Base-by-base conservation (phyloP, 768 basidiomycete genomes). In the Cystobasidiopsis lactophilus region DNA sequence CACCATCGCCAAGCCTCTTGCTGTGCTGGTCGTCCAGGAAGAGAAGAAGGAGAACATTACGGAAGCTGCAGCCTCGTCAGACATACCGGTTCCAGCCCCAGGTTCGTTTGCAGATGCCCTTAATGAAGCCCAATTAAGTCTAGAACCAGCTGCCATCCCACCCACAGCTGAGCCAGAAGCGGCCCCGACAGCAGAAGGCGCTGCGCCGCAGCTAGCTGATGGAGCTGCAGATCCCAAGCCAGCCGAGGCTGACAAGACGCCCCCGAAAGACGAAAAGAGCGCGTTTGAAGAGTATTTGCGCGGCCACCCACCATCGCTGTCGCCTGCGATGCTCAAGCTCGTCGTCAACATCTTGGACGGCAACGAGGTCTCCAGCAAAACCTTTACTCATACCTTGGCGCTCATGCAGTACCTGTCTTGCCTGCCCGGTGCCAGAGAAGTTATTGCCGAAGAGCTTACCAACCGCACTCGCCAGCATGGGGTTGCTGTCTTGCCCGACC, bases 281-380 rank as follows among this genome's bases (percentile, higher is more conserved):
- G n/a, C 18, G 33, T 46, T 23, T 23, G 9, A 48, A 37, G 2
- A 38, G 52, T 57, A 82, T 14, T 69, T 85, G 14, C 71, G 78
- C 11, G 75, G 73, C 50, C 78, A 83, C 18, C 93, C 93, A 13
- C 78, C 80, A 58, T 79, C 96, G 54, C 85, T 89, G 5, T 76
- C 82, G 49, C 65, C 76, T 3, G 4, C 4, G 11, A 78, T 82
- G n/a, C 73, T 96, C 24, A 79, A 83, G 35, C 75, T 88, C 35
- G 85, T 96, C 55, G 86, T 93, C 64, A 96, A 96, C 66, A 86
- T 96, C 60, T 71, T 98, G 57, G 95, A 93, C n/a, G 74, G 81
- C 19, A 93, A 93, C 40, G 93, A 98, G 70, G 96, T 91, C 63
- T 86, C 88, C 23, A 83, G 81, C 40, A 75, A 82, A 30, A 93